Evolutionary conservation across 805 yeast genomes (phyloP).

Genomic region (Zygosaccharomyces bisporus): DNA sequence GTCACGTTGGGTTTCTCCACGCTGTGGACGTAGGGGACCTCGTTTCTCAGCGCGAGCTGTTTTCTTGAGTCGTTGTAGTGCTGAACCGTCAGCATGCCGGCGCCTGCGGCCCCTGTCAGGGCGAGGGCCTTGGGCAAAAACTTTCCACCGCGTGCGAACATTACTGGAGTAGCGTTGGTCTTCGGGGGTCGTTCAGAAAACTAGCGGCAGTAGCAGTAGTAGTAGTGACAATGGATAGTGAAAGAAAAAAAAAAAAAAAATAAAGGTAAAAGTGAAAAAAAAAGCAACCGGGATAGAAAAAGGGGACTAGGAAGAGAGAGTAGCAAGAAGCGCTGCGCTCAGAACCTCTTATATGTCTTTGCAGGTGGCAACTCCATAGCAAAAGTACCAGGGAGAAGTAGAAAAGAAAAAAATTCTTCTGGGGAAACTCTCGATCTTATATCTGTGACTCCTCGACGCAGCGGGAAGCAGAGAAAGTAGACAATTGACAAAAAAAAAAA

Average conservation of each 20-base stretch:
- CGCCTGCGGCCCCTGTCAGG: constrained; percentile 12
- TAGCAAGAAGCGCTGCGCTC: background rate
- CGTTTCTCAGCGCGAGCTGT: constrained; percentile 9
- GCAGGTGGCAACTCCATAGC: background rate
- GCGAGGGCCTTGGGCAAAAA: constrained; percentile 11
- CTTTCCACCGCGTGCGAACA: constrained; percentile 16
- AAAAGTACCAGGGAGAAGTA: background rate
- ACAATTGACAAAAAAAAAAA: too few relatives aligned
- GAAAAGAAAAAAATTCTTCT: background rate
- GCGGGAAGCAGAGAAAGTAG: too few relatives aligned
- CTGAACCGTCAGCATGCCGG: constrained; percentile 12
- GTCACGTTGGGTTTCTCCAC: constrained; percentile 19
- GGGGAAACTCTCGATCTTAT: constrained; percentile 8
- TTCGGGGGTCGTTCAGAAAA: too few relatives aligned
- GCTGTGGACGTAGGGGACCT: constrained; percentile 13
- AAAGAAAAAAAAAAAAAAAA: background rate
- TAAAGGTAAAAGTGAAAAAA: background rate
- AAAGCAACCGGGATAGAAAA: background rate
- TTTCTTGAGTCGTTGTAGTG: constrained; percentile 7
- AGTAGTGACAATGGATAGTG: too few relatives aligned
- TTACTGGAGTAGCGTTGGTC: constrained; percentile 1
- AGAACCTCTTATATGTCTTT: background rate
- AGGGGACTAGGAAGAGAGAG: background rate
- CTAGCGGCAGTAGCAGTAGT: too few relatives aligned
- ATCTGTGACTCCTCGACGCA: constrained; percentile 1